Percentiles rank a stretch among this genome's conserved stretches.
Conservation (phyloP, 1,284 basidiomycete species). For the Apiotrichum gamsii region DNA sequence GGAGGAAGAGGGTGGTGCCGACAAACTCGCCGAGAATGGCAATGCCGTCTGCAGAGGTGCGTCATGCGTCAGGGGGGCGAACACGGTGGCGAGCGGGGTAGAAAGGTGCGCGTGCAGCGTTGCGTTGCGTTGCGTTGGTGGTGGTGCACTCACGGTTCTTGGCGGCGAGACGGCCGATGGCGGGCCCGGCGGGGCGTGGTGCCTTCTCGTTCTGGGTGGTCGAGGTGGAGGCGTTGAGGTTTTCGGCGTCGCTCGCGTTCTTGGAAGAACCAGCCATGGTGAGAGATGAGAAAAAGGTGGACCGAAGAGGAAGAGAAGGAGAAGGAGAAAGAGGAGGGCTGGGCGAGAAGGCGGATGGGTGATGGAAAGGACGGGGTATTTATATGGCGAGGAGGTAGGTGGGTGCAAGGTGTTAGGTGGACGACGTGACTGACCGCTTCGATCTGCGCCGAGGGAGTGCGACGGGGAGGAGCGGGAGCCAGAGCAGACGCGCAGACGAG, state of each 20-base stretch:
- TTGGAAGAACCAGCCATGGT: constrained; percentile 10
- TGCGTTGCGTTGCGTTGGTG: too few relatives aligned
- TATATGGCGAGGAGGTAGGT: too few relatives aligned
- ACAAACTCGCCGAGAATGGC: constrained; percentile 50
- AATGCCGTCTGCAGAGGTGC: constrained; percentile 39
- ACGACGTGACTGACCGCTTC: too few relatives aligned
- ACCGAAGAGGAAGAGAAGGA: not conserved
- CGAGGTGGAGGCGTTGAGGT: constrained; percentile 4
- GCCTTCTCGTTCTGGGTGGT: constrained; percentile 6
- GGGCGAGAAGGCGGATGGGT: too few relatives aligned
- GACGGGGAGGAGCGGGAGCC: too few relatives aligned
- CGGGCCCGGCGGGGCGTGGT: not conserved
- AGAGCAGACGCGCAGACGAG: too few relatives aligned
- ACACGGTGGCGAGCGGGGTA: too few relatives aligned
- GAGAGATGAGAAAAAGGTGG: not conserved
- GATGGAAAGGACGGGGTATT: too few relatives aligned
- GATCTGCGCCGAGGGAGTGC: too few relatives aligned
- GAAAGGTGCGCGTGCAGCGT: too few relatives aligned
- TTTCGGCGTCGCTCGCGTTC: constrained; percentile 2
- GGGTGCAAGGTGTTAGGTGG: too few relatives aligned
- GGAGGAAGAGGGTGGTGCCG: constrained; percentile 48
- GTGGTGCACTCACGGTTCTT: constrained; percentile 16
- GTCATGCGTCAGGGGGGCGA: too few relatives aligned
- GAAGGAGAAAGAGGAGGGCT: not conserved
- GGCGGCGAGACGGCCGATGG: constrained; percentile 5